These are phyloP conservation scores for Hysterium pulicare DNA, from an alignment of 2,329 filamentous ascomycete species.

Conservation along the genomic window DNA sequence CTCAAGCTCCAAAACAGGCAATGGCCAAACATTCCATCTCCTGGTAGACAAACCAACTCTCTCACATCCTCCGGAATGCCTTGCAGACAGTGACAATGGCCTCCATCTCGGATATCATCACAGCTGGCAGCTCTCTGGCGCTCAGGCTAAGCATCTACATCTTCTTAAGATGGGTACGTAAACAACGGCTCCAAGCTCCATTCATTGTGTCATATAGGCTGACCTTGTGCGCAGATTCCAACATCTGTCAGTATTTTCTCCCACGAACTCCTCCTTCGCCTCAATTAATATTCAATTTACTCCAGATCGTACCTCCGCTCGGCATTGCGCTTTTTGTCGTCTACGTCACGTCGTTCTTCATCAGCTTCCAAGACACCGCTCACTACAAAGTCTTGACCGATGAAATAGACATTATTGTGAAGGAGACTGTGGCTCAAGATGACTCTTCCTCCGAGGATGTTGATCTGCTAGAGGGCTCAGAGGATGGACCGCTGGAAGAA, in stretches of 20 bases:
- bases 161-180: conserved; percentile 61
- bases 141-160: conserved; percentile 53
- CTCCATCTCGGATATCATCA: conserved; percentile 32
- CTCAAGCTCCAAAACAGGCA: too few species aligned
- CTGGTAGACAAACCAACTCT: neutral
- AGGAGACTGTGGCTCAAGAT: conserved; percentile 35
- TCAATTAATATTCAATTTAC: conserved; percentile 9
- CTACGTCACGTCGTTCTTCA: conserved; percentile 63
- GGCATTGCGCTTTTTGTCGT: conserved; percentile 63
- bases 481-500: conserved; percentile 37
- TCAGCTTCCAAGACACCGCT: conserved; percentile 55
- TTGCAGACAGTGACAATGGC: conserved; percentile 24
- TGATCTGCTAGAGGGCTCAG: conserved; percentile 40
- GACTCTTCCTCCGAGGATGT: conserved; percentile 26
- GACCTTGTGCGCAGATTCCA: conserved; percentile 8
- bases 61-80: neutral
- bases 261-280: conserved; percentile 2
- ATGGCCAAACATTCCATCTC: too few species aligned
- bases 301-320: conserved; percentile 39
- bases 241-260: conserved; percentile 7
- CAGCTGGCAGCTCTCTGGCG: conserved; percentile 46
- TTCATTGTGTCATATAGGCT: conserved; percentile 2
- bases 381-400: conserved; percentile 58
- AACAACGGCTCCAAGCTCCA: conserved; percentile 2
- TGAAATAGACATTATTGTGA: conserved; percentile 52